Base-by-base conservation (phyloP, 257 asterid genomes). In the Fraxinus cuspidata region DNA sequence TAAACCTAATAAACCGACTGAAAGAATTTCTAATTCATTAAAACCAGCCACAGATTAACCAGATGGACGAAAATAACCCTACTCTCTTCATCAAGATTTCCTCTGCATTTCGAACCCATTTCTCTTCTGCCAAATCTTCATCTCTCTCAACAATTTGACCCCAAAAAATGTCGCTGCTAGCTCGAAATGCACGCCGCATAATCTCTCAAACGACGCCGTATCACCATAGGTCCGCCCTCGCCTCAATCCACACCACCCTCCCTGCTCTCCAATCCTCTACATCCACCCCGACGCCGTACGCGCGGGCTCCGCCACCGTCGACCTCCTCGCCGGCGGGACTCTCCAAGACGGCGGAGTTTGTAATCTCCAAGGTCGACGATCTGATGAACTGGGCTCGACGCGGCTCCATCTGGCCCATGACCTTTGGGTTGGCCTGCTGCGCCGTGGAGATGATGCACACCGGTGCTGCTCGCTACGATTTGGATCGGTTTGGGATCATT, bases 381-480 rank as follows among this genome's bases (percentile, higher is more conserved):
- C 89, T 95, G 81, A 92, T 95, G 99, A 95, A 95, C 75, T 95
- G 97, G 92, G 99, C 96, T 23, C 87, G 99, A 21, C 89, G 90
- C 11, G 98, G 99, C 18, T 95, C 99, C 44, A 93, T 95, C 77
- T 95, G 98, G 99, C 99, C 99, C 79, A 91, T 95, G 99, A 92
- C 99, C 0, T 94, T 94, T 47, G 99, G 99, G 1, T 81, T 94
- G 40, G 98, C 99, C 70, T 94, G 99, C 80, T 95, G 99, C 83
- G 99, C 99, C 23, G 98, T 95, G 31, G 99, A 95, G 86, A 95
- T 95, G 97, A 95, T 95, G 97, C 99, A 95, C 77, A 89, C 99
- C 58, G 99, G 99, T 6, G 98, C 98, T 44, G 96, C 99, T 58
- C 92, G 99, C 18, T 95, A 93, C 80, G 99, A 95, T 82, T 87